A percentile compares a stretch with the other conserved stretches of the same genome.
Evolutionary conservation across 2,329 filamentous ascomycete species (phyloP).

Genomic region (Pseudodiploospora longispora): DNA sequence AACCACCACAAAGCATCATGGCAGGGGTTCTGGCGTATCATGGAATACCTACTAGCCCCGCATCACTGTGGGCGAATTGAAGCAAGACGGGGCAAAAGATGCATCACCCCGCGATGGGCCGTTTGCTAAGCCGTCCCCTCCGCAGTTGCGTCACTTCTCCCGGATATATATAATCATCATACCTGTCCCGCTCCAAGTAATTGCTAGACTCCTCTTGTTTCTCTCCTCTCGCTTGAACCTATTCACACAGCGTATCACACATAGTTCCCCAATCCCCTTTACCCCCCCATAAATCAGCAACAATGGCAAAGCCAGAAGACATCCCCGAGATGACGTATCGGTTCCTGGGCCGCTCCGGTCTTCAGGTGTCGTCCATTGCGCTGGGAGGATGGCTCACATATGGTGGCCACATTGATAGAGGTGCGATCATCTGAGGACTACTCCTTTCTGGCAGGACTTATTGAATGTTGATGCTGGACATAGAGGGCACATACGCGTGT

Average conservation of each 20-base stretch:
- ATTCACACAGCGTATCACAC: not conserved
- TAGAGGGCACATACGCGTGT: constrained; percentile 39
- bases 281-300: constrained; percentile 5
- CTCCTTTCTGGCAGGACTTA: constrained; percentile 6
- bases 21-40: too few species aligned
- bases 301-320: constrained; percentile 33
- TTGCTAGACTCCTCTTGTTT: not conserved
- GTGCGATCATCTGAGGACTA: constrained; percentile 28
- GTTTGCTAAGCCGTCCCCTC: not conserved
- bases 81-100: too few species aligned
- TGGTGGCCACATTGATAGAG: constrained; percentile 62
- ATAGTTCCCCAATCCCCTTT: not conserved
- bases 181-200: not conserved
- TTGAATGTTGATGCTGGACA: not conserved
- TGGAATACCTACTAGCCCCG: too few species aligned
- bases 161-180: not conserved
- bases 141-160: not conserved
- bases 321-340: constrained; percentile 59
- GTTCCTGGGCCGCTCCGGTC: constrained; percentile 60
- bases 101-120: not conserved
- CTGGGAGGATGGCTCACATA: constrained; percentile 69
- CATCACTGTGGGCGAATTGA: too few species aligned
- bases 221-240: not conserved
- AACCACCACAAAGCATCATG: too few species aligned
- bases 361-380: constrained; percentile 67